phyloP scores from a whole-genome alignment of 805 yeast genomes.

The Kregervanrija fluxuum region DNA sequence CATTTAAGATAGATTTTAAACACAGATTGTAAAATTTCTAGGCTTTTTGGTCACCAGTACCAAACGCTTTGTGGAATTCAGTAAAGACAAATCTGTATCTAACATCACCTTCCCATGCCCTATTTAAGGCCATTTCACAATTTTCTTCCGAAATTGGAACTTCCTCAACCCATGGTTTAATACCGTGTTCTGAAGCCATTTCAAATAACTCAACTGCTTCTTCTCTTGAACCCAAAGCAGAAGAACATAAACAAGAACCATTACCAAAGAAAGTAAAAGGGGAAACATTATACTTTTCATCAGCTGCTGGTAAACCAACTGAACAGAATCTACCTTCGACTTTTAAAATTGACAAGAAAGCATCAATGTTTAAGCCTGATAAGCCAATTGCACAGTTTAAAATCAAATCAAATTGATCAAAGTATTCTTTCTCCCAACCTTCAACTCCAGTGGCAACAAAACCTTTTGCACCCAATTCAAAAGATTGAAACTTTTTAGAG shows the following conservation, averaged over 20 bases:
- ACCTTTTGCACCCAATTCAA: slow-evolving; percentile 33
- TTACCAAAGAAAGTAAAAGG: slow-evolving; percentile 46
- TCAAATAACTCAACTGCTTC: slow-evolving; percentile 41
- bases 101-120: slow-evolving; percentile 40
- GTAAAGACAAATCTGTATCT: slow-evolving; percentile 48
- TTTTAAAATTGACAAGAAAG: slow-evolving; percentile 27
- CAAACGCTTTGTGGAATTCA: slow-evolving; percentile 39
- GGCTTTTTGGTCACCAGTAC: slow-evolving; percentile 15
- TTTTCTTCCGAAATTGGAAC: slow-evolving; percentile 39
- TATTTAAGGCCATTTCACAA: slow-evolving; percentile 36
- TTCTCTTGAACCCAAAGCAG: slow-evolving; percentile 40
- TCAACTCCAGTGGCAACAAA: slow-evolving; percentile 40
- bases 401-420: slow-evolving; percentile 32
- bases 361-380: slow-evolving; percentile 29
- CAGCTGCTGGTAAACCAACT: slow-evolving; percentile 40
- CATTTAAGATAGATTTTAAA: not conserved
- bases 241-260: slow-evolving; percentile 38
- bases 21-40: not conserved
- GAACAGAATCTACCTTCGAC: slow-evolving; percentile 37
- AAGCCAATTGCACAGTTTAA: slow-evolving; percentile 37
- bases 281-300: slow-evolving; percentile 34
- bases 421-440: slow-evolving; percentile 32
- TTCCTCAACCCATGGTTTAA: slow-evolving; percentile 46
- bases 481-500: slow-evolving; percentile 33
- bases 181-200: slow-evolving; percentile 36